phyloP scores from a whole-genome alignment of 2,329 filamentous ascomycete genomes.

The Acephala macrosclerotiorum region DNA sequence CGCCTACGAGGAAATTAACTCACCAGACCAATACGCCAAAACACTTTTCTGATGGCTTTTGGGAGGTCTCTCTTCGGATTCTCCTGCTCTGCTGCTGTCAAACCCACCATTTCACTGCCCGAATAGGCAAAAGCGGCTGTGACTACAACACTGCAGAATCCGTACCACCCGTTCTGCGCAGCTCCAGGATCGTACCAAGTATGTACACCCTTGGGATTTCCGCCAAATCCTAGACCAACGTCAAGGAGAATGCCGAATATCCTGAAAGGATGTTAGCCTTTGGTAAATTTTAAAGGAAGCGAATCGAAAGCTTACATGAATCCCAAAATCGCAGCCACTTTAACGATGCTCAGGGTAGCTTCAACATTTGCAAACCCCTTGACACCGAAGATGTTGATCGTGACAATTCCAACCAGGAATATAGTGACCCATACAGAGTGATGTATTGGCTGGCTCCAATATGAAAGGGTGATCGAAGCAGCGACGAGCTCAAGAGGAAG shows the following conservation, averaged over 20 bases:
- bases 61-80: constrained; percentile 56
- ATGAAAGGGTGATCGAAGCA: constrained; percentile 80
- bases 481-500: constrained; percentile 85
- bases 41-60: constrained; percentile 56
- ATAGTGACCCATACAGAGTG: constrained; percentile 75
- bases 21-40: constrained; percentile 55
- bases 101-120: constrained; percentile 57
- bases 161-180: constrained; percentile 55
- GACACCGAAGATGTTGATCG: constrained; percentile 86
- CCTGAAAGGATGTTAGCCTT: background rate
- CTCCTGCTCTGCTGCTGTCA: constrained; percentile 55
- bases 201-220: constrained; percentile 47
- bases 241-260: background rate
- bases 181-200: constrained; percentile 54
- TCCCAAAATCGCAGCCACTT: constrained; percentile 75
- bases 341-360: constrained; percentile 84
- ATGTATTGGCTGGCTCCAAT: constrained; percentile 67
- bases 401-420: constrained; percentile 76
- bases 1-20: background rate
- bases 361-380: constrained; percentile 87
- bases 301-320: constrained; percentile 55
- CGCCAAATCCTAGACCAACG: constrained; percentile 2
- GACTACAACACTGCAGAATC: constrained; percentile 56
- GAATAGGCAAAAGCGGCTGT: constrained; percentile 56
- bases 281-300: background rate